Conservation (phyloP, 73 alveolate species). For the Tetrahymena malaccensis region DNA sequence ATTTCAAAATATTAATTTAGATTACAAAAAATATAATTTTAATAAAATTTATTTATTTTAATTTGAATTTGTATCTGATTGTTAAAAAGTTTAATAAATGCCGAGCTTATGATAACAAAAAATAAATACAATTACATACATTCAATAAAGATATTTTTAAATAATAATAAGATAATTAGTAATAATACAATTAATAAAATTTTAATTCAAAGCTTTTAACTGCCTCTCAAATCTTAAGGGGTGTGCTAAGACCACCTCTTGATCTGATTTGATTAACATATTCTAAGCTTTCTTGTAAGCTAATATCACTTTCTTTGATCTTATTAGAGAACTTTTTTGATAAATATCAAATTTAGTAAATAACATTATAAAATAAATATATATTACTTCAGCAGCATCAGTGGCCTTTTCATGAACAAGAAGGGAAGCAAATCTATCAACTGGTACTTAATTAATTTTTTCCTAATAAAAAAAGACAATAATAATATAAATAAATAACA, state of each 20-base stretch:
- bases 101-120: background rate
- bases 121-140: background rate
- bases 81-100: background rate
- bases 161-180: background rate
- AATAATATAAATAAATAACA: too few species aligned
- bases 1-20: too few species aligned
- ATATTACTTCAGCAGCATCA: background rate
- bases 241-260: background rate
- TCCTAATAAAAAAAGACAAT: background rate
- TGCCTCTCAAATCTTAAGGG: background rate
- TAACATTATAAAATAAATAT: background rate
- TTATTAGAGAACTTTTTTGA: background rate
- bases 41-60: too few species aligned
- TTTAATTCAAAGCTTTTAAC: background rate
- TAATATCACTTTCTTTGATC: background rate
- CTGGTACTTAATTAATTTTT: background rate
- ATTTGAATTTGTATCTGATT: background rate
- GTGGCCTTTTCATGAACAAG: background rate
- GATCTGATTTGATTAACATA: constrained; percentile 4
- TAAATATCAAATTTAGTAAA: background rate
- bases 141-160: background rate
- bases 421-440: background rate
- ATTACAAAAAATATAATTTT: too few species aligned
- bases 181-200: too few species aligned
- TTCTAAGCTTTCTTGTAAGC: constrained; percentile 13